These are phyloP conservation scores for Leishmania mexicana DNA, from an alignment of 208 protist species.

Conservation along the genomic window DNA sequence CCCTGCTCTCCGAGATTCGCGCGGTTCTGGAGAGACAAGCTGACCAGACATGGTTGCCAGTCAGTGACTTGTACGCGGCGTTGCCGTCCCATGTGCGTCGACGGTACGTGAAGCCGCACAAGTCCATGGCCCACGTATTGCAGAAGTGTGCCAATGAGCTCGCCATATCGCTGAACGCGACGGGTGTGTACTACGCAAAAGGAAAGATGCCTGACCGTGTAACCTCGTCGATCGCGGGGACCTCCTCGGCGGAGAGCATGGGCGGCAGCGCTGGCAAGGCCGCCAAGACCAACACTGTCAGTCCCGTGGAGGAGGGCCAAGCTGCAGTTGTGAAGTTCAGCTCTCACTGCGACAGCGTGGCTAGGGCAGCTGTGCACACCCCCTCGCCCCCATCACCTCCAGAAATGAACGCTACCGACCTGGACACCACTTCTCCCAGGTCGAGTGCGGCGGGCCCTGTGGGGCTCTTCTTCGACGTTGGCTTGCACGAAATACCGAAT, in stretches of 20 bases:
- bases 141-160: slow-evolving; percentile 37
- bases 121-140: slow-evolving; percentile 65
- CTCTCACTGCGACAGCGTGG: background rate
- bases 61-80: slow-evolving; percentile 72
- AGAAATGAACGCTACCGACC: background rate
- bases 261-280: background rate
- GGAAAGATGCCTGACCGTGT: slow-evolving; percentile 18
- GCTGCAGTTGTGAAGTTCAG: background rate
- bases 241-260: background rate
- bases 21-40: slow-evolving; percentile 14
- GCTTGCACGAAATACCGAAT: slow-evolving; percentile 51
- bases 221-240: background rate
- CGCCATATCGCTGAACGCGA: slow-evolving; percentile 47
- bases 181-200: slow-evolving; percentile 64
- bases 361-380: background rate
- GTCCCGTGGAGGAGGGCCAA: background rate
- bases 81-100: slow-evolving; percentile 52
- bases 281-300: no score
- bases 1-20: slow-evolving; percentile 25
- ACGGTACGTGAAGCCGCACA: slow-evolving; percentile 74
- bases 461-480: slow-evolving; percentile 88
- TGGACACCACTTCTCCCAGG: background rate
- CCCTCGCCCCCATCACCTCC: background rate
- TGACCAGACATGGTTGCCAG: slow-evolving; percentile 48
- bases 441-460: slow-evolving; percentile 22